phyloP scores from a whole-genome alignment of 2,329 filamentous ascomycete genomes.

The Thielaviopsis euricoi region DNA sequence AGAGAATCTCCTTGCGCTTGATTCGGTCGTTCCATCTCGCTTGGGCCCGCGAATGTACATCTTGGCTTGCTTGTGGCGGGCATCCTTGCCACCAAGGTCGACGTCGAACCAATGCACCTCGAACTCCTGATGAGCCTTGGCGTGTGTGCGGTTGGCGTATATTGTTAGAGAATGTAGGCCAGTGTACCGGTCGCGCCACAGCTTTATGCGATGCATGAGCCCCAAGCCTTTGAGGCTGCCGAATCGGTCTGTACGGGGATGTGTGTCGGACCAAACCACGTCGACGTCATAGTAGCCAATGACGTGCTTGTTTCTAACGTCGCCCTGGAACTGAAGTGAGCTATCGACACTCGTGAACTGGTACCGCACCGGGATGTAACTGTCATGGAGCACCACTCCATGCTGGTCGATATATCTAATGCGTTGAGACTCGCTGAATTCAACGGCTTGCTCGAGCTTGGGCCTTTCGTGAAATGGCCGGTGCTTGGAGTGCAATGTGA shows the following conservation, averaged over 20 bases:
- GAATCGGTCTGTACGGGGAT: slow-evolving; percentile 32
- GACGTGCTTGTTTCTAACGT: slow-evolving; percentile 30
- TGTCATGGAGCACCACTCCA: slow-evolving; percentile 30
- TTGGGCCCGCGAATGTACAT: slow-evolving; percentile 25
- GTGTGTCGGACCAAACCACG: slow-evolving; percentile 34
- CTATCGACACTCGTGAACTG: slow-evolving; percentile 32
- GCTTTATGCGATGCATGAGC: slow-evolving; percentile 34
- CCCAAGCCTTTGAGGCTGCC: slow-evolving; percentile 34
- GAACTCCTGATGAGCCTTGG: slow-evolving; percentile 31
- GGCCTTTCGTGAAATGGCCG: slow-evolving; percentile 32
- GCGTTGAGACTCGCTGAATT: slow-evolving; percentile 30
- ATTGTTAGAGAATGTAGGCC: slow-evolving; percentile 31
- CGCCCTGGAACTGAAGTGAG: slow-evolving; percentile 32
- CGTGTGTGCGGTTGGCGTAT: slow-evolving; percentile 27
- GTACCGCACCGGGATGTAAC: slow-evolving; percentile 31
- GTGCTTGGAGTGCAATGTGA: slow-evolving; percentile 33
- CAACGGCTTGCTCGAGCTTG: slow-evolving; percentile 32
- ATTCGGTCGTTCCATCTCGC: slow-evolving; percentile 25
- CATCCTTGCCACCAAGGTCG: slow-evolving; percentile 29
- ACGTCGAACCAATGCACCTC: slow-evolving; percentile 30
- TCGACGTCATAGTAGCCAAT: slow-evolving; percentile 36
- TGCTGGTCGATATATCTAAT: slow-evolving; percentile 31
- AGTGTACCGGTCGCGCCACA: slow-evolving; percentile 33
- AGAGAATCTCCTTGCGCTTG: slow-evolving; percentile 24
- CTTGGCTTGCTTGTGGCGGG: slow-evolving; percentile 28